These are phyloP conservation scores for Trypanosoma boissoni DNA, from an alignment of 208 protist species.

Conservation along the genomic window DNA sequence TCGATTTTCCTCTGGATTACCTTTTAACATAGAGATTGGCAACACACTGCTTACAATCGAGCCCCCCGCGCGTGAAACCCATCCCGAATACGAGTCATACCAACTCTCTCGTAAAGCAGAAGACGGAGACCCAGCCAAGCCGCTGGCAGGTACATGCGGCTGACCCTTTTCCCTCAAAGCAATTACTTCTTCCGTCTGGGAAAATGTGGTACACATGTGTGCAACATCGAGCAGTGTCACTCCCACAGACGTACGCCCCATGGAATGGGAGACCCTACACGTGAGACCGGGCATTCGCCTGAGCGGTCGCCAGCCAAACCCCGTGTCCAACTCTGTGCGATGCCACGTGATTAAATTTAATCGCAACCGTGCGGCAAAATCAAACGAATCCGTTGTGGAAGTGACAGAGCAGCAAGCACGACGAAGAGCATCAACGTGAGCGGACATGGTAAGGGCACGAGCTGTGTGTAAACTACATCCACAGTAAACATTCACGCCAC, in stretches of 20 bases:
- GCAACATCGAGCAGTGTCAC: constrained; percentile 47
- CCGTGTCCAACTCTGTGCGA: constrained; percentile 58
- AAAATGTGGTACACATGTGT: background rate
- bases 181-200: background rate
- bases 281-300: constrained; percentile 25
- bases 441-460: constrained; percentile 38
- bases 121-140: background rate
- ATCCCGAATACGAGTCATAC: constrained; percentile 1
- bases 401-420: constrained; percentile 63
- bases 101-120: background rate
- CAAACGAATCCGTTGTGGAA: constrained; percentile 40
- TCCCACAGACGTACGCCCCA: constrained; percentile 39
- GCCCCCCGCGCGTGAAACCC: constrained; percentile 22
- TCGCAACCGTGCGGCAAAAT: constrained; percentile 57
- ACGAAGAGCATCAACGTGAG: constrained; percentile 70
- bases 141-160: background rate
- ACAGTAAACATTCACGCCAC: constrained; percentile 76
- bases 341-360: constrained; percentile 77
- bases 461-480: constrained; percentile 48
- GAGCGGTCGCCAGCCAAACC: constrained; percentile 53
- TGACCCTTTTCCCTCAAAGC: background rate
- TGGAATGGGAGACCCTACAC: constrained; percentile 41
- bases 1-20: background rate
- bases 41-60: constrained; percentile 18
- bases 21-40: background rate